A percentile compares a stretch with the other conserved stretches of the same genome.
phyloP scores from a whole-genome alignment of 1,284 basidiomycete species.

The Pyrrhoderma noxium region DNA sequence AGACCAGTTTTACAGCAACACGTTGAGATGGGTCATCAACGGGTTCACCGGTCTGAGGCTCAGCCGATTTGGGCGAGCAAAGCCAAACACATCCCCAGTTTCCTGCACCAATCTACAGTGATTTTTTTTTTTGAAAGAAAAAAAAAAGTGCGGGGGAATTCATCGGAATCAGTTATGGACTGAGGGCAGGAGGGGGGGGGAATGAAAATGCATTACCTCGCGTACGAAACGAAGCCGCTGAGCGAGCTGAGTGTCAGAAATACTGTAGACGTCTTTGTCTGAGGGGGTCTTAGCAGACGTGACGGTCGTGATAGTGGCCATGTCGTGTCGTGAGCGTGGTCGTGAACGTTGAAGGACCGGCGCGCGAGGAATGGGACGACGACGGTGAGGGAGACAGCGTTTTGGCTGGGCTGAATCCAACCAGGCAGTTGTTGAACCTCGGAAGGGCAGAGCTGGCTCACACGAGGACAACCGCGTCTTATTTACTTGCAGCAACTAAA shows the following conservation, averaged over 20 bases:
- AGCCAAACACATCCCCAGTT: slow-evolving; percentile 86
- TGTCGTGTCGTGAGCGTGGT: slow-evolving; percentile 12
- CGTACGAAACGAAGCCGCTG: slow-evolving; percentile 67
- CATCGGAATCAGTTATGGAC: too few species aligned
- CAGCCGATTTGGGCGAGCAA: slow-evolving; percentile 48
- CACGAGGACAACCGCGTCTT: too few species aligned
- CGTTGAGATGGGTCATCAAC: slow-evolving; percentile 20
- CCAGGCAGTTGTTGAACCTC: not conserved
- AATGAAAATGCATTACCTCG: slow-evolving; percentile 51
- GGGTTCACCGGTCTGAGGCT: slow-evolving; percentile 19
- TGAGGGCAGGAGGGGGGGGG: too few species aligned
- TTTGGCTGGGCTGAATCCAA: not conserved
- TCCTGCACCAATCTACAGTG: slow-evolving; percentile 71
- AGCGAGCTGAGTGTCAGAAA: slow-evolving; percentile 56
- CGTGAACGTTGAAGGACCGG: not conserved
- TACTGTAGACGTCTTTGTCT: slow-evolving; percentile 42
- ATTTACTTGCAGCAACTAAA: too few species aligned
- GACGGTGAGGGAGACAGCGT: slow-evolving; percentile 2
- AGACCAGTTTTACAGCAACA: slow-evolving; percentile 87
- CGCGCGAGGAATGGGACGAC: slow-evolving; percentile 1
- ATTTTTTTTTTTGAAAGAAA: slow-evolving; percentile 7
- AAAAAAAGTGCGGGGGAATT: not conserved
- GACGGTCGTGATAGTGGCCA: slow-evolving; percentile 21
- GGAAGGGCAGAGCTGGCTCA: too few species aligned
- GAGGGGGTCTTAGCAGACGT: slow-evolving; percentile 24